A percentile compares a stretch with the other conserved stretches of the same genome.
These are phyloP conservation scores for Huntiella abstrusa DNA, from an alignment of 2,329 filamentous ascomycete species.

Conservation along the genomic window DNA sequence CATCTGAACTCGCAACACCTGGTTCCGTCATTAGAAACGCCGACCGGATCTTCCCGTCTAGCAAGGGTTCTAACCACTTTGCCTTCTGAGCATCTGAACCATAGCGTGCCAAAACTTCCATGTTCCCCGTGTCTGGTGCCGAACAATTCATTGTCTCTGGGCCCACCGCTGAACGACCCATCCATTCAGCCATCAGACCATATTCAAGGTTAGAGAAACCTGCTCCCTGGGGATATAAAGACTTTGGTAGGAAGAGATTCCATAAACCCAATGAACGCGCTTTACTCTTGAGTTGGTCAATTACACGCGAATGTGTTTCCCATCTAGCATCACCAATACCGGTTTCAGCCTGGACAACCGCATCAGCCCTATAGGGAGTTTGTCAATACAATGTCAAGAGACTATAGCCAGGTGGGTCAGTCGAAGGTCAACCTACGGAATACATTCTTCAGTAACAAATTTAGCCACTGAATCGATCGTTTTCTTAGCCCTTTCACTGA, in stretches of 20 bases:
- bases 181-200: conserved; percentile 88
- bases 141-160: conserved; percentile 81
- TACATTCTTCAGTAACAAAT: conserved; percentile 93
- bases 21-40: conserved; percentile 93
- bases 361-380: conserved; percentile 41
- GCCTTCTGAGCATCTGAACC: conserved; percentile 71
- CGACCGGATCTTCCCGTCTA: conserved; percentile 70
- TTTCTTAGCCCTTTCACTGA: conserved; percentile 71
- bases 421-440: conserved; percentile 35
- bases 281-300: conserved; percentile 78
- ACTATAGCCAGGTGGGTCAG: neutral
- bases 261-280: conserved; percentile 72
- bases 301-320: conserved; percentile 56
- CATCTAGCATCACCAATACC: conserved; percentile 62
- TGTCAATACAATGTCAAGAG: conserved; percentile 7
- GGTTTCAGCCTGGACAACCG: conserved; percentile 61
- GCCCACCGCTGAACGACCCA: conserved; percentile 69
- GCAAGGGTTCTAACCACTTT: conserved; percentile 61
- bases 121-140: conserved; percentile 84
- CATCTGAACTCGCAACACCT: conserved; percentile 72
- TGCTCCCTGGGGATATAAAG: conserved; percentile 86
- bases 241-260: conserved; percentile 96
- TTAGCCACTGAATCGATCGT: conserved; percentile 77
- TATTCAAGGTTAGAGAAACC: conserved; percentile 95
- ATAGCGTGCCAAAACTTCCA: conserved; percentile 88